These are phyloP conservation scores for Peronospora tabacina DNA, from an alignment of 352 stramenopile genomes.

Conservation along the genomic window DNA sequence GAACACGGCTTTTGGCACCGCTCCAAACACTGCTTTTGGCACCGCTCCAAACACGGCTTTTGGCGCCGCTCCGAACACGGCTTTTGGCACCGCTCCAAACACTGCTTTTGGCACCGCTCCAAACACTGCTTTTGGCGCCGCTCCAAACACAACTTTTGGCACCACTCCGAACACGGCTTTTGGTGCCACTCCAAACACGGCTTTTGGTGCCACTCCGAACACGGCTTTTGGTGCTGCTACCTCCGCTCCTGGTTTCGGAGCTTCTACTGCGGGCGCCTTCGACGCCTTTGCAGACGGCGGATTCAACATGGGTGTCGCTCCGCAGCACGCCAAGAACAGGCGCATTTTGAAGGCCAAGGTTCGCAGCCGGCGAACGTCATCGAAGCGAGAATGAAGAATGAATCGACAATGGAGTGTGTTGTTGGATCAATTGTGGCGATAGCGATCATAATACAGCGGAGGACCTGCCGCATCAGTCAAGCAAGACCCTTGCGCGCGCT, in stretches of 20 bases:
- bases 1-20: not conserved
- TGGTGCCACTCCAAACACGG: slow-evolving; percentile 8
- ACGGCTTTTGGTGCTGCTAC: slow-evolving; percentile 19
- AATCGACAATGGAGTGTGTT: slow-evolving; percentile 26
- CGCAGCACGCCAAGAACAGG: slow-evolving; percentile 38
- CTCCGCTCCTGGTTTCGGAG: slow-evolving; percentile 29
- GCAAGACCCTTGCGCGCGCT: not conserved
- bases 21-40: slow-evolving; percentile 27
- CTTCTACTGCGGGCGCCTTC: slow-evolving; percentile 30
- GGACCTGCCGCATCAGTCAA: not conserved
- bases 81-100: slow-evolving; percentile 25
- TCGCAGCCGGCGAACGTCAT: slow-evolving; percentile 29
- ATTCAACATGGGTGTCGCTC: slow-evolving; percentile 64
- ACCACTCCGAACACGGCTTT: slow-evolving; percentile 27
- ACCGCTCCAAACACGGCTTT: slow-evolving; percentile 30
- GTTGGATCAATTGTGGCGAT: slow-evolving; percentile 16
- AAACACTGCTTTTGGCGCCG: slow-evolving; percentile 23
- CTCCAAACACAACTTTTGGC: slow-evolving; percentile 15
- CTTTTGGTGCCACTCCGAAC: slow-evolving; percentile 18
- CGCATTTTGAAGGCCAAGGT: slow-evolving; percentile 55
- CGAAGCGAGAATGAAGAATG: slow-evolving; percentile 34
- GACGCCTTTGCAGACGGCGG: slow-evolving; percentile 33
- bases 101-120: slow-evolving; percentile 19
- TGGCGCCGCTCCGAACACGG: slow-evolving; percentile 13
- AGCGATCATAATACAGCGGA: not conserved